Evolutionary conservation across 73 alveolate species (phyloP).

Genomic region (Halteria grandinella): DNA sequence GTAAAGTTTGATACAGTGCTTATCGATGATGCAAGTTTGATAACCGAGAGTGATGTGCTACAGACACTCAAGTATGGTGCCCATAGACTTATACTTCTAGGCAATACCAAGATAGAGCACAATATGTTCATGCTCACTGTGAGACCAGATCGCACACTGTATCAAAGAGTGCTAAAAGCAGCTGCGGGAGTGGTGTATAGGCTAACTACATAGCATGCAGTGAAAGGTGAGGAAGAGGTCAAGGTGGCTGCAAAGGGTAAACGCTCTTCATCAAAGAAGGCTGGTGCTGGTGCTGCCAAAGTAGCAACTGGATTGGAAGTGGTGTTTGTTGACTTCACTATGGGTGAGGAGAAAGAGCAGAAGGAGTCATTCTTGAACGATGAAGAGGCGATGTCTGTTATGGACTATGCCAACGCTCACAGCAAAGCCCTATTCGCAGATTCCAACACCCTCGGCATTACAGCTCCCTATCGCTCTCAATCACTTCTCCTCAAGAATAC

Average conservation of each 20-base stretch:
- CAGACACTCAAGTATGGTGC: conserved; percentile 8
- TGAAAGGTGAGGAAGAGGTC: too few relatives aligned
- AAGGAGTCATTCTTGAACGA: conserved; percentile 27
- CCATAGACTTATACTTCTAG: conserved; percentile 2
- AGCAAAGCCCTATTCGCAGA: not conserved
- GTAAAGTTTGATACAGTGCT: conserved; percentile 3
- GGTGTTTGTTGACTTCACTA: not conserved
- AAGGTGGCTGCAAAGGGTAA: too few relatives aligned
- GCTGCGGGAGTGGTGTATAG: too few relatives aligned
- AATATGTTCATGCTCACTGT: conserved; percentile 23
- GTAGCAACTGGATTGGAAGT: too few relatives aligned
- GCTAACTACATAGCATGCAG: too few relatives aligned
- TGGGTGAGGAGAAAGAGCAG: conserved; percentile 36
- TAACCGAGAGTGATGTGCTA: not conserved
- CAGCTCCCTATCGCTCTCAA: conserved; percentile 12
- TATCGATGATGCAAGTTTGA: conserved; percentile 18
- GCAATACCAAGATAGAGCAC: not conserved
- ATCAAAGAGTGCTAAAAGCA: not conserved
- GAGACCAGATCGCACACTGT: conserved; percentile 14
- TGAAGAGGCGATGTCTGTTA: conserved; percentile 26
- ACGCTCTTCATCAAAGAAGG: too few relatives aligned
- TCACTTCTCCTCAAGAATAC: not conserved
- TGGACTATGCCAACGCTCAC: conserved; percentile 4
- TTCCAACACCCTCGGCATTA: not conserved
- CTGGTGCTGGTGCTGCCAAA: too few relatives aligned